Percentiles rank a stretch among this genome's conserved stretches.
These are phyloP conservation scores for Wickerhamiella kurtzmanii DNA, from an alignment of 805 yeast species.

Conservation along the genomic window DNA sequence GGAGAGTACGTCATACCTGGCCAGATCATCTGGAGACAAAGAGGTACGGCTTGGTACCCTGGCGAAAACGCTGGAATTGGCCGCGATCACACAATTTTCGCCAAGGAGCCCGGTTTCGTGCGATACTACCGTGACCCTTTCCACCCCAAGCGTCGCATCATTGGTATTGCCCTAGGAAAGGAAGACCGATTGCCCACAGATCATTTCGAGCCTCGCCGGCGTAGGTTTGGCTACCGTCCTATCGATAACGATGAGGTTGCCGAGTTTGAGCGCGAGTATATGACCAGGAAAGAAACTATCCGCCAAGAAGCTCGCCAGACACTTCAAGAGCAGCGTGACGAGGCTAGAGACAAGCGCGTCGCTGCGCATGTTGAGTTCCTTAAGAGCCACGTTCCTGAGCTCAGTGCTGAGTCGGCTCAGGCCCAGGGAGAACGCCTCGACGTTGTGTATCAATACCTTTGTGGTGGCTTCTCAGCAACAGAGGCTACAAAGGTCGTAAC, in stretches of 20 bases:
- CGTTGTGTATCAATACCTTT: slow-evolving; percentile 38
- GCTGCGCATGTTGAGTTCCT: slow-evolving; percentile 26
- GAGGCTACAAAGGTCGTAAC: slow-evolving; percentile 53
- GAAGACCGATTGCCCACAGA: slow-evolving; percentile 66
- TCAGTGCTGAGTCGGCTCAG: slow-evolving; percentile 23
- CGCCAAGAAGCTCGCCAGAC: slow-evolving; percentile 40
- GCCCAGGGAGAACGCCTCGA: slow-evolving; percentile 37
- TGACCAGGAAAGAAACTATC: slow-evolving; percentile 55
- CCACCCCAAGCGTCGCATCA: slow-evolving; percentile 82
- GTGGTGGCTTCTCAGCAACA: slow-evolving; percentile 41
- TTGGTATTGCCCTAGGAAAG: slow-evolving; percentile 67
- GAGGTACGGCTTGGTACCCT: slow-evolving; percentile 90
- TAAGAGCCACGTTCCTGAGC: slow-evolving; percentile 17
- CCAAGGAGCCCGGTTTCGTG: slow-evolving; percentile 85
- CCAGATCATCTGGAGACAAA: slow-evolving; percentile 78
- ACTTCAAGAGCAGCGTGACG: slow-evolving; percentile 30
- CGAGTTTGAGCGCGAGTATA: slow-evolving; percentile 41
- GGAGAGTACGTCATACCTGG: slow-evolving; percentile 67
- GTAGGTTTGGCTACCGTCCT: slow-evolving; percentile 66
- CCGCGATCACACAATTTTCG: slow-evolving; percentile 83
- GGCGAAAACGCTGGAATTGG: slow-evolving; percentile 82
- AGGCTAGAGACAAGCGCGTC: slow-evolving; percentile 25
- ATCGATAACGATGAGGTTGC: slow-evolving; percentile 41
- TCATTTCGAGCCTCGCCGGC: slow-evolving; percentile 75
- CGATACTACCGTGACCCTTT: slow-evolving; percentile 88